A percentile compares a stretch with the other conserved stretches of the same genome.
phyloP scores from a whole-genome alignment of 257 asterid genomes.

The Scutellaria minor region DNA sequence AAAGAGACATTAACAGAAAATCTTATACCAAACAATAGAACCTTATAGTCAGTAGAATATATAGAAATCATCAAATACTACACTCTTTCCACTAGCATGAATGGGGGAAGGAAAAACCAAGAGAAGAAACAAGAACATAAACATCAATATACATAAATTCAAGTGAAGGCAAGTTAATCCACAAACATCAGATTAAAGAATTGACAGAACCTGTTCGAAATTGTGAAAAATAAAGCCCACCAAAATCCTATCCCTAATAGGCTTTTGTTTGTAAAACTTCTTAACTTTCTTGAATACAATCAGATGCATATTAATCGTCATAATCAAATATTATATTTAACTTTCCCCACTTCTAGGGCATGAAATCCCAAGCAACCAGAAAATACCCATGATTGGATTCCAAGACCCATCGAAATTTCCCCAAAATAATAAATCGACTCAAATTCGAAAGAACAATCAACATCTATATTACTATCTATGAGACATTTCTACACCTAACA shows the following conservation, averaged over 20 bases:
- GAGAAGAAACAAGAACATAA: slow-evolving; percentile 24
- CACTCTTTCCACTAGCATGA: background rate
- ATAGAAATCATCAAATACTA: background rate
- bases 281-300: background rate
- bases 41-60: slow-evolving; percentile 2
- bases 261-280: background rate
- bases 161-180: slow-evolving; percentile 18
- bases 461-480: background rate
- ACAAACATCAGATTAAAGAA: background rate
- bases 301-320: background rate
- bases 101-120: background rate
- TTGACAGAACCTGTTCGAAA: background rate
- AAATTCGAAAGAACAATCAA: background rate
- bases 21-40: background rate
- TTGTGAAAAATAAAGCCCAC: background rate
- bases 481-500: too few species aligned
- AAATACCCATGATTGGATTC: background rate
- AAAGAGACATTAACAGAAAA: background rate
- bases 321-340: background rate
- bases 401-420: background rate
- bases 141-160: background rate
- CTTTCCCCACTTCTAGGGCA: background rate
- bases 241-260: background rate
- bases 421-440: background rate
- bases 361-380: background rate